These are phyloP conservation scores for Suaeda aralocaspica DNA, from an alignment of 148 eudicot genomes.

Conservation along the genomic window DNA sequence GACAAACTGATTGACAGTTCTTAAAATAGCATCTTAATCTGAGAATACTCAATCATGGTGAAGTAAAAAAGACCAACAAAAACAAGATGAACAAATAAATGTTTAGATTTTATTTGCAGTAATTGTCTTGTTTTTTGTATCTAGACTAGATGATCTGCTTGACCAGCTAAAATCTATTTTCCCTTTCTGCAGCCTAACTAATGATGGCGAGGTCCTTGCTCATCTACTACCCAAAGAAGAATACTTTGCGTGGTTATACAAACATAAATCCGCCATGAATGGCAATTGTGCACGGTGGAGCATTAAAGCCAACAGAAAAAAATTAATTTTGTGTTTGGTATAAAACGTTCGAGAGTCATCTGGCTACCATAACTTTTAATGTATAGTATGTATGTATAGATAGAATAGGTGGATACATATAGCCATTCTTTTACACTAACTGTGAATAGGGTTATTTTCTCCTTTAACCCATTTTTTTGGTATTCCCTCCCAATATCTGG, in stretches of 20 bases:
- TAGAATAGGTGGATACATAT: conserved; percentile 24
- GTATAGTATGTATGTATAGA: conserved; percentile 31
- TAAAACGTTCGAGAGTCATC: conserved; percentile 7
- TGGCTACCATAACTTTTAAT: conserved; percentile 17
- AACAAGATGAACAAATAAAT: not conserved
- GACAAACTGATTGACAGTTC: no score
- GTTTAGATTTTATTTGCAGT: not conserved
- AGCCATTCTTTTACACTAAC: conserved; percentile 19
- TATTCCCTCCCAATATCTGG: conserved; percentile 11
- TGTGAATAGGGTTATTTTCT: conserved; percentile 28
- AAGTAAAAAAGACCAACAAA: not conserved
- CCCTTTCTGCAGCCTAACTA: conserved; percentile 36
- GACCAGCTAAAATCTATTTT: not conserved
- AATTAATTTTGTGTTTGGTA: not conserved
- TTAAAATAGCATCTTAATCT: no score
- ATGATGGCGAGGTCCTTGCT: conserved; percentile 9
- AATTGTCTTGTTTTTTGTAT: not conserved
- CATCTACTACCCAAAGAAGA: conserved; percentile 3
- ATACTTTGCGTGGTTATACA: not conserved
- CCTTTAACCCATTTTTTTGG: conserved; percentile 8
- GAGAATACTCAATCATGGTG: no score
- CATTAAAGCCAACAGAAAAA: conserved; percentile 4
- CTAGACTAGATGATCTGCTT: not conserved
- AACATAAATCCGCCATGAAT: conserved; percentile 11
- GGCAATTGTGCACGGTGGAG: conserved; percentile 6